phyloP scores from a whole-genome alignment of 1,284 basidiomycete species.

The Dichomitus squalens region DNA sequence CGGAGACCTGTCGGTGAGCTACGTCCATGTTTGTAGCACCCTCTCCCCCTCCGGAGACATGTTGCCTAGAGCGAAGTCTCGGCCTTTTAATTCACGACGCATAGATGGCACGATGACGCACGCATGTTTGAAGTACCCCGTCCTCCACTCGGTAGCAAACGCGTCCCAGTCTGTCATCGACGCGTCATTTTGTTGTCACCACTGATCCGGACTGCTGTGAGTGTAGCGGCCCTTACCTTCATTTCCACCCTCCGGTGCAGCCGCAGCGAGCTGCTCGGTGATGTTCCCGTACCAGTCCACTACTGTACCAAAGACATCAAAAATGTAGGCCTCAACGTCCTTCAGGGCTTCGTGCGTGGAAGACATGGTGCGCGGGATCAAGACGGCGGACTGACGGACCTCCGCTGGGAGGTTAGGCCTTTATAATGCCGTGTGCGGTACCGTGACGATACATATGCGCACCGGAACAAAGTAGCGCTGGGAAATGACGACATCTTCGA shows the following conservation, averaged over 20 bases:
- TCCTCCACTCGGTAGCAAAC: slow-evolving; percentile 62
- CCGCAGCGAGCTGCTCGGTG: slow-evolving; percentile 40
- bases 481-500: slow-evolving; percentile 1
- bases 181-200: not conserved
- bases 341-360: slow-evolving; percentile 5
- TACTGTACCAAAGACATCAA: slow-evolving; percentile 68
- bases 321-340: slow-evolving; percentile 54
- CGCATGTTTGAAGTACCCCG: slow-evolving; percentile 51
- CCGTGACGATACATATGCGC: too few species aligned
- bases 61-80: slow-evolving; percentile 19
- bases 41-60: slow-evolving; percentile 44
- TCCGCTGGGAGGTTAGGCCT: too few species aligned
- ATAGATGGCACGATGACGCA: slow-evolving; percentile 31
- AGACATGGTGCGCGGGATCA: not conserved
- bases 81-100: not conserved
- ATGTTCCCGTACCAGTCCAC: slow-evolving; percentile 63
- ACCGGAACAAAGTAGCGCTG: too few species aligned
- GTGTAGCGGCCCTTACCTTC: too few species aligned
- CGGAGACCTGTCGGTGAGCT: slow-evolving; percentile 51
- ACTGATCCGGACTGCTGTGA: too few species aligned
- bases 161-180: slow-evolving; percentile 42
- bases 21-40: slow-evolving; percentile 57
- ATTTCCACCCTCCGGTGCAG: slow-evolving; percentile 22
- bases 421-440: too few species aligned
- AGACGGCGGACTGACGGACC: too few species aligned